Conservation (phyloP, 2,329 filamentous ascomycete genomes). For the Blastomyces gilchristii region DNA sequence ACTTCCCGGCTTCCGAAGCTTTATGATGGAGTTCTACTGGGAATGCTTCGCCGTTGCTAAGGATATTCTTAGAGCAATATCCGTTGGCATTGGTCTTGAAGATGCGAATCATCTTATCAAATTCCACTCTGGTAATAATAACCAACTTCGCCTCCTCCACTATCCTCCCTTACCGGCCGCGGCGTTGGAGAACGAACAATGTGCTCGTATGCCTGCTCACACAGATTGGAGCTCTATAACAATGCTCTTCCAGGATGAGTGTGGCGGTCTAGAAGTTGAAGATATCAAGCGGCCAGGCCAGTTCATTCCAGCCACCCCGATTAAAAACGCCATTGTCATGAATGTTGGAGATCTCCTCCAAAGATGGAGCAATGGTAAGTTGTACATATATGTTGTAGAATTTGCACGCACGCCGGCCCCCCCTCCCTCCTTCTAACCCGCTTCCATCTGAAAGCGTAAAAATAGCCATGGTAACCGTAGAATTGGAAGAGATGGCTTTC, state of each 20-base stretch:
- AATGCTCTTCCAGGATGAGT: slow-evolving; percentile 45
- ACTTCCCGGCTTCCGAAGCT: slow-evolving; percentile 39
- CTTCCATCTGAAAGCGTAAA: not conserved
- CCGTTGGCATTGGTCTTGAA: slow-evolving; percentile 39
- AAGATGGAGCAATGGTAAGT: slow-evolving; percentile 41
- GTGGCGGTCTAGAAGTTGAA: slow-evolving; percentile 44
- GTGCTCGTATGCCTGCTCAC: slow-evolving; percentile 44
- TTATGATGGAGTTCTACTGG: slow-evolving; percentile 43
- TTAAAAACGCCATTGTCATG: slow-evolving; percentile 37
- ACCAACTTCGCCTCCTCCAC: slow-evolving; percentile 52
- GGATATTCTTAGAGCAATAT: slow-evolving; percentile 39
- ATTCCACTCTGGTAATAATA: slow-evolving; percentile 47
- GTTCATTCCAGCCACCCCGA: slow-evolving; percentile 34
- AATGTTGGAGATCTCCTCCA: slow-evolving; percentile 44
- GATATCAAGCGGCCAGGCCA: slow-evolving; percentile 30
- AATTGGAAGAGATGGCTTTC: not conserved
- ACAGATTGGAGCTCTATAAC: slow-evolving; percentile 47
- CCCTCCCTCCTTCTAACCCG: not conserved
- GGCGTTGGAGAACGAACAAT: slow-evolving; percentile 34
- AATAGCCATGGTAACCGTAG: not conserved
- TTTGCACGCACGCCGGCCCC: slow-evolving; percentile 9
- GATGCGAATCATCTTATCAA: slow-evolving; percentile 37
- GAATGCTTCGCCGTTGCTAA: slow-evolving; percentile 35
- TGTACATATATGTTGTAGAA: slow-evolving; percentile 5
- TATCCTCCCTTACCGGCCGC: slow-evolving; percentile 43